A percentile compares a stretch with the other conserved stretches of the same genome.
phyloP scores from a whole-genome alignment of 257 asterid species.

The Scutellaria galericulata region DNA sequence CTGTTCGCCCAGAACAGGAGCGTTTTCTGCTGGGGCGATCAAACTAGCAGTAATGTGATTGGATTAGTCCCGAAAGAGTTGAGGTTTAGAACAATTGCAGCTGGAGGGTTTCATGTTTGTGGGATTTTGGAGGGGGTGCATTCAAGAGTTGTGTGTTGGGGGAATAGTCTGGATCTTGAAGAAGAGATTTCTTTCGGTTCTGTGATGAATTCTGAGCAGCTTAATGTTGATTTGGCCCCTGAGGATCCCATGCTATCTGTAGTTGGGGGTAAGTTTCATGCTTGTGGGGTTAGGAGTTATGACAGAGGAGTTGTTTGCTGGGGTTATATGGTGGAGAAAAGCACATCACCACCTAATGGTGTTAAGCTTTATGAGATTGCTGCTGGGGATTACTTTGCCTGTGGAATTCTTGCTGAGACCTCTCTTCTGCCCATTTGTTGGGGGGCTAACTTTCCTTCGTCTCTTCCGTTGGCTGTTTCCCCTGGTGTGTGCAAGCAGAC shows the following conservation, averaged over 20 bases:
- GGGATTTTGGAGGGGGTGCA: constrained; percentile 71
- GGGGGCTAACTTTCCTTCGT: constrained; percentile 74
- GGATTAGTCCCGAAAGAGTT: constrained; percentile 54
- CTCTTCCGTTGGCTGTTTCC: constrained; percentile 73
- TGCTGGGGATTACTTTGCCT: constrained; percentile 89
- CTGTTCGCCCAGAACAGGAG: constrained; percentile 74
- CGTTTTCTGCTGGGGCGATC: constrained; percentile 93
- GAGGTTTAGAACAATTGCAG: constrained; percentile 69
- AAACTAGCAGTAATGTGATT: constrained; percentile 64
- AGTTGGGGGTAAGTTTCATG: constrained; percentile 81
- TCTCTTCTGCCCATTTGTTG: constrained; percentile 79
- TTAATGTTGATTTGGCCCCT: constrained; percentile 60
- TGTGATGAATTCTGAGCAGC: constrained; percentile 46
- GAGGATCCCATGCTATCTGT: constrained; percentile 66
- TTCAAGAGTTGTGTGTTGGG: constrained; percentile 75
- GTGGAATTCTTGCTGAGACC: constrained; percentile 74
- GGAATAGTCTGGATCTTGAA: constrained; percentile 69
- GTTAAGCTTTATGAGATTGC: constrained; percentile 77
- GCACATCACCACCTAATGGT: constrained; percentile 76
- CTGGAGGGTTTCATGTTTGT: constrained; percentile 95
- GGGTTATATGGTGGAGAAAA: constrained; percentile 71
- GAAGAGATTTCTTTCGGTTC: constrained; percentile 47
- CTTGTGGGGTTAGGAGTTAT: constrained; percentile 76
- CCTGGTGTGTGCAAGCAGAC: constrained; percentile 66
- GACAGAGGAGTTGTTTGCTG: constrained; percentile 82